Conservation (phyloP, 371 early-diverging fungal genomes). For the Actinomucor elegans region DNA sequence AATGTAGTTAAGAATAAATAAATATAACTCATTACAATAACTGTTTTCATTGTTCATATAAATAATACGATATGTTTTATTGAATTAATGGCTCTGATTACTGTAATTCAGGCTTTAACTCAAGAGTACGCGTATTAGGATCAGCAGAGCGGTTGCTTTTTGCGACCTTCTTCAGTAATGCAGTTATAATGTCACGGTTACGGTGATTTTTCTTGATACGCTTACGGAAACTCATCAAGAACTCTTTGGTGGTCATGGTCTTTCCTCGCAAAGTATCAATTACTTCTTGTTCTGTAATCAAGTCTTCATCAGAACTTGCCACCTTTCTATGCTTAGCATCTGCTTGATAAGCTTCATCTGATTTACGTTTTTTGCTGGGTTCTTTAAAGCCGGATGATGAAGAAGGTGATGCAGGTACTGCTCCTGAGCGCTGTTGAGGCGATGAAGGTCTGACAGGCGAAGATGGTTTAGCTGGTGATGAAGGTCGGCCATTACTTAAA, state of each 20-base stretch:
- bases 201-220: slow-evolving; percentile 66
- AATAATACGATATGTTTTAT: neutral
- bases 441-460: slow-evolving; percentile 7
- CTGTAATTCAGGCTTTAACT: slow-evolving; percentile 47
- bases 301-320: slow-evolving; percentile 22
- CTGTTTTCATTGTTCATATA: too few relatives aligned
- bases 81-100: neutral
- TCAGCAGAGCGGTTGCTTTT: slow-evolving; percentile 44
- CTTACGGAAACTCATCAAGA: slow-evolving; percentile 63
- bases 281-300: slow-evolving; percentile 74
- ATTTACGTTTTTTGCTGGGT: slow-evolving; percentile 34
- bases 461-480: neutral
- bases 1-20: too few relatives aligned
- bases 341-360: slow-evolving; percentile 15
- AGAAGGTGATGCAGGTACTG: slow-evolving; percentile 8
- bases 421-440: slow-evolving; percentile 3
- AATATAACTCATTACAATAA: too few relatives aligned
- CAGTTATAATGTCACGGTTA: slow-evolving; percentile 61
- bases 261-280: slow-evolving; percentile 56
- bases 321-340: slow-evolving; percentile 9
- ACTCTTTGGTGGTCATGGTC: slow-evolving; percentile 65
- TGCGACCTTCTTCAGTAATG: slow-evolving; percentile 66
- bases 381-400: slow-evolving; percentile 5
- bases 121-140: slow-evolving; percentile 42
- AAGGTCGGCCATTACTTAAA: neutral